Evolutionary conservation across 441 rosid species (phyloP), one percentile per base, ranked within the genome.

Genomic region (Hura crepitans): DNA sequence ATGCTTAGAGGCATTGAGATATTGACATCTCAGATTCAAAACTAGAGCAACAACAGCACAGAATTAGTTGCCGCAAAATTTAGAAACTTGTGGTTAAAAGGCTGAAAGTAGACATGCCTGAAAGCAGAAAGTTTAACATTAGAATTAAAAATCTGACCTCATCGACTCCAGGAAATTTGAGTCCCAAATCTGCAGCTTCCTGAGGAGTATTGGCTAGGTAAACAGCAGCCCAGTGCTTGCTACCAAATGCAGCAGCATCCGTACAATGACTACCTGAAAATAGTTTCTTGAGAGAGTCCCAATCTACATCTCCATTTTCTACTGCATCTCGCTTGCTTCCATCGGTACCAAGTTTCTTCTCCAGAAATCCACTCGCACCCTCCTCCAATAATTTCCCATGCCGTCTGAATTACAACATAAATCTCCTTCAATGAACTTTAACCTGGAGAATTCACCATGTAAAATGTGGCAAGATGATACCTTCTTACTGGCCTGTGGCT

Each of bases 311-410:
- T 61, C 88, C 80, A 64, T 72, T 81, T 77, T 75, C 91, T 68
- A 72, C 59, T 45, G 72, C 61, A 60, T 74, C 74, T 51, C 89
- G 89, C 76, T 83, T 81, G 62, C 69, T 84, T 65, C 72, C 86
- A 74, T 83, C 86, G 53, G 61, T 70, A 47, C 79, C 71, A 77
- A 87, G 74, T 75, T 84, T 93, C 83, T 89, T 91, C 84, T 87
- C 87, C 78, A 93, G 79, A 87, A 96, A 96, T 70, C 98, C 98
- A 82, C 99, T 93, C 69, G 99, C 99, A 64, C 99, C 99, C 83
- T 93, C 99, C 88, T 96, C 97, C 82, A 93, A 77, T 47, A 91
- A 85, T 79, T 92, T 89, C 60, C 99, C 99, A 80, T 89, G 97
- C 65, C 81, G 86, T 80, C 99, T 96, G 81, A 79, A 83, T 69